phyloP scores from a whole-genome alignment of 495 filamentous ascomycete species.

The Aspergillus sclerotiicarbonarius region DNA sequence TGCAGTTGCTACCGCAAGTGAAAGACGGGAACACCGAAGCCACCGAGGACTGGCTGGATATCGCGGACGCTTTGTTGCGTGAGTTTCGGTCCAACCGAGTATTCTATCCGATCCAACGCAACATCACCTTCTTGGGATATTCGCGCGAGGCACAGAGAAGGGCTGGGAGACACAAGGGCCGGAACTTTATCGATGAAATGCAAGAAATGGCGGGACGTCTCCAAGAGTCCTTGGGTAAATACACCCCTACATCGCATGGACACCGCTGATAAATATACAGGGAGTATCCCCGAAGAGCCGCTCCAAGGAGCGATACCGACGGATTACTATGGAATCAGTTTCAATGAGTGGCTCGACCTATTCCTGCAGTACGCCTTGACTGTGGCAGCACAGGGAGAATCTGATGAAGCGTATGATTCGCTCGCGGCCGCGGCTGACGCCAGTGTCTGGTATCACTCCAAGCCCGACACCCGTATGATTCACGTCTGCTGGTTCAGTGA shows the following conservation, averaged over 20 bases:
- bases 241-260: background rate
- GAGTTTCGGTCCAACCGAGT: constrained; percentile 74
- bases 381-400: constrained; percentile 57
- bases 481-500: constrained; percentile 78
- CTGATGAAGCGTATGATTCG: constrained; percentile 69
- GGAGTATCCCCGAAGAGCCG: constrained; percentile 26
- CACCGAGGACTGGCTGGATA: constrained; percentile 66
- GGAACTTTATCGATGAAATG: constrained; percentile 54
- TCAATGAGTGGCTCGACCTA: constrained; percentile 83
- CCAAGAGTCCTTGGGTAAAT: constrained; percentile 56
- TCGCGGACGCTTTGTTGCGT: constrained; percentile 69
- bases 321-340: constrained; percentile 74
- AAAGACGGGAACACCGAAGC: constrained; percentile 53
- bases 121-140: constrained; percentile 67
- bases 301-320: constrained; percentile 46
- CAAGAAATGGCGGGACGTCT: constrained; percentile 63
- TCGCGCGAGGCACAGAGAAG: constrained; percentile 46
- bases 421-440: constrained; percentile 71
- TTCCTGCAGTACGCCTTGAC: constrained; percentile 81
- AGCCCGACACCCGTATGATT: constrained; percentile 64
- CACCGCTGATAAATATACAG: constrained; percentile 18
- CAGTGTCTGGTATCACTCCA: constrained; percentile 72
- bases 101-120: constrained; percentile 75
- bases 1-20: constrained; percentile 48
- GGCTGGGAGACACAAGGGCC: constrained; percentile 31